Percentiles rank a stretch among this genome's conserved stretches.
Conservation (phyloP, 495 filamentous ascomycete species). For the Geoglossum glabrum region DNA sequence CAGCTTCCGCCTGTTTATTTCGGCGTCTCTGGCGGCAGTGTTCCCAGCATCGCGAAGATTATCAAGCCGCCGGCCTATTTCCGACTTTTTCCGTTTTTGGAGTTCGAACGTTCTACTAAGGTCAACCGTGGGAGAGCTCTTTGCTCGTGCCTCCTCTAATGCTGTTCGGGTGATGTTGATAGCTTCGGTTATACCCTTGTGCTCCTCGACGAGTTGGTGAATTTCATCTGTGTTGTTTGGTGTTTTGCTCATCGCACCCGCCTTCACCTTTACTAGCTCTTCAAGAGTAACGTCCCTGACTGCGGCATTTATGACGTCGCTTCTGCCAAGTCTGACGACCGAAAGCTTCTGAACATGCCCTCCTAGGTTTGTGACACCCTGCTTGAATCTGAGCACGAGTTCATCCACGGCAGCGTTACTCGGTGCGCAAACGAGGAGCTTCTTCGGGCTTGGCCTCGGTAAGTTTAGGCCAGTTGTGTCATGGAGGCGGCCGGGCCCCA, state of each 20-base stretch:
- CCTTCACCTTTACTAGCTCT: constrained; percentile 45
- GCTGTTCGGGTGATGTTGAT: constrained; percentile 43
- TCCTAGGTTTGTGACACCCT: constrained; percentile 58
- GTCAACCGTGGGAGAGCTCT: constrained; percentile 39
- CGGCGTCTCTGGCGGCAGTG: constrained; percentile 52
- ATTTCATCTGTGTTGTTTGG: constrained; percentile 30
- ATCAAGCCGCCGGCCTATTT: constrained; percentile 65
- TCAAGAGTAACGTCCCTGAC: constrained; percentile 88
- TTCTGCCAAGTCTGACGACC: constrained; percentile 77
- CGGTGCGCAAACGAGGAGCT: constrained; percentile 84
- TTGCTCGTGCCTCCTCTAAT: constrained; percentile 48
- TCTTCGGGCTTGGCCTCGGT: constrained; percentile 32
- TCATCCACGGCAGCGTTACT: constrained; percentile 97
- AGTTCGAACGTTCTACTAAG: constrained; percentile 58
- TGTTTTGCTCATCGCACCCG: constrained; percentile 18
- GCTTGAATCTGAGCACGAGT: constrained; percentile 77
- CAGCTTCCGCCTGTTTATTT: constrained; percentile 60
- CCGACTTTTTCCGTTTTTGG: constrained; percentile 50
- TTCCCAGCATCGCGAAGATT: constrained; percentile 67
- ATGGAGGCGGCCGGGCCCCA: constrained; percentile 15
- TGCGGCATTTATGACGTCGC: constrained; percentile 77
- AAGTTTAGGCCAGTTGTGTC: background rate
- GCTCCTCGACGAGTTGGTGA: constrained; percentile 63
- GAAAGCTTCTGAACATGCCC: constrained; percentile 54
- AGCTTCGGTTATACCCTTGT: constrained; percentile 51